These are phyloP conservation scores for Aspergillus kassunensis DNA, from an alignment of 495 filamentous ascomycete species.

Conservation along the genomic window DNA sequence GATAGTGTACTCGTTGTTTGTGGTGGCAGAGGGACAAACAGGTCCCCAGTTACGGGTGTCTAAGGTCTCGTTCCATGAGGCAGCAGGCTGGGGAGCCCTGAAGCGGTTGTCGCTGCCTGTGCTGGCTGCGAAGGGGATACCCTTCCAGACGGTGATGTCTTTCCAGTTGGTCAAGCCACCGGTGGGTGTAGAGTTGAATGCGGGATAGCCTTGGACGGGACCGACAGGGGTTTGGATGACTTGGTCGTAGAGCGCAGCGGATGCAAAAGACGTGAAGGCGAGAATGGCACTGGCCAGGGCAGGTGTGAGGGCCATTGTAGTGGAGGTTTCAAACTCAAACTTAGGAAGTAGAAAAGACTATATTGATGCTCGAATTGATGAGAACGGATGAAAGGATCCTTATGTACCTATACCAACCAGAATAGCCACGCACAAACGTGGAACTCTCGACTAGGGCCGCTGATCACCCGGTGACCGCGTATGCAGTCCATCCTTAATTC, in stretches of 20 bases:
- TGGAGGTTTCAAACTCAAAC: too few species aligned
- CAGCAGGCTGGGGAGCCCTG: slow-evolving; percentile 25
- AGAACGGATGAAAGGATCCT: too few species aligned
- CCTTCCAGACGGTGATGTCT: slow-evolving; percentile 43
- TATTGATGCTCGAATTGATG: too few species aligned
- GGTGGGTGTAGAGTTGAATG: slow-evolving; percentile 22
- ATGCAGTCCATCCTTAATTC: too few species aligned
- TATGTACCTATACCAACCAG: too few species aligned
- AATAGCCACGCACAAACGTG: too few species aligned
- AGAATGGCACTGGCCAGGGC: too few species aligned
- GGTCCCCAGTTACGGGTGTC: slow-evolving; percentile 20
- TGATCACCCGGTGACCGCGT: too few species aligned
- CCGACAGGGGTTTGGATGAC: slow-evolving; percentile 25
- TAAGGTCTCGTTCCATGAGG: slow-evolving; percentile 25
- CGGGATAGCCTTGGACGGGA: slow-evolving; percentile 26
- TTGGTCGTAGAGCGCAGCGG: not conserved
- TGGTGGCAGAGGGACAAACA: slow-evolving; percentile 18
- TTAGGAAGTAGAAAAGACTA: too few species aligned
- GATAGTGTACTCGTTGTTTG: slow-evolving; percentile 12
- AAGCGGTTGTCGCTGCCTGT: slow-evolving; percentile 29
- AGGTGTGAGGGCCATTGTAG: too few species aligned
- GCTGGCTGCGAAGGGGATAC: slow-evolving; percentile 27
- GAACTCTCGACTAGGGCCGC: too few species aligned
- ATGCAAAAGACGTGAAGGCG: too few species aligned
- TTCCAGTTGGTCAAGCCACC: slow-evolving; percentile 27